These are phyloP conservation scores for Ophioceras dolichostomum DNA, from an alignment of 2,329 filamentous ascomycete species.

Conservation along the genomic window DNA sequence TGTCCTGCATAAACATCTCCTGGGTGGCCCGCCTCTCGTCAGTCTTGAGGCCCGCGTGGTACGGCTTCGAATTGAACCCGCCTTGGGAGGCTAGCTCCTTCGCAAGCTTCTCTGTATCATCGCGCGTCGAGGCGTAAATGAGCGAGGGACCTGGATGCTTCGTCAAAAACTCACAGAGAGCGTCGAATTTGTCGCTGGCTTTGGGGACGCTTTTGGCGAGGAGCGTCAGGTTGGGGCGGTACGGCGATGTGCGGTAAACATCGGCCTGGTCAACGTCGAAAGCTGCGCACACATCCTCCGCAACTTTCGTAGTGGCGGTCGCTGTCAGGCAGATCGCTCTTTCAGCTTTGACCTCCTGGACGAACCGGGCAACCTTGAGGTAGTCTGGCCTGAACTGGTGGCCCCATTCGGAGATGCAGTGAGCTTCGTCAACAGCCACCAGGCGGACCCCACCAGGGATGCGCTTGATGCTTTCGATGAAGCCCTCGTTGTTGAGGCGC, in stretches of 20 bases:
- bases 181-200: conserved; percentile 27
- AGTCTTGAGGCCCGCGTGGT: conserved; percentile 37
- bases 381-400: conserved; percentile 87
- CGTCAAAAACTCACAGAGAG: conserved; percentile 33
- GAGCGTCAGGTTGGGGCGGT: conserved; percentile 76
- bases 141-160: conserved; percentile 41
- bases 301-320: conserved; percentile 71
- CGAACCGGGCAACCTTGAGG: conserved; percentile 77
- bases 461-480: conserved; percentile 63
- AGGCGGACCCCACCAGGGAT: conserved; percentile 71
- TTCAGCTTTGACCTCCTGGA: conserved; percentile 66
- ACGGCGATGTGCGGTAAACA: conserved; percentile 72
- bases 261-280: conserved; percentile 53
- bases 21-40: conserved; percentile 32
- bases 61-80: conserved; percentile 23
- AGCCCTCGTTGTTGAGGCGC: conserved; percentile 64
- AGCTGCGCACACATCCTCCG: conserved; percentile 66
- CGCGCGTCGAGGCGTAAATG: conserved; percentile 46
- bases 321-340: conserved; percentile 90
- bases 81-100: conserved; percentile 27
- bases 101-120: conserved; percentile 33
- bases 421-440: conserved; percentile 85
- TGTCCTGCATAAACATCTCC: conserved; percentile 35
- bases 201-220: not conserved
- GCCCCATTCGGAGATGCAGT: conserved; percentile 97